Conservation (phyloP, 2,329 filamentous ascomycete species). For the Pezicula rhizophila region DNA sequence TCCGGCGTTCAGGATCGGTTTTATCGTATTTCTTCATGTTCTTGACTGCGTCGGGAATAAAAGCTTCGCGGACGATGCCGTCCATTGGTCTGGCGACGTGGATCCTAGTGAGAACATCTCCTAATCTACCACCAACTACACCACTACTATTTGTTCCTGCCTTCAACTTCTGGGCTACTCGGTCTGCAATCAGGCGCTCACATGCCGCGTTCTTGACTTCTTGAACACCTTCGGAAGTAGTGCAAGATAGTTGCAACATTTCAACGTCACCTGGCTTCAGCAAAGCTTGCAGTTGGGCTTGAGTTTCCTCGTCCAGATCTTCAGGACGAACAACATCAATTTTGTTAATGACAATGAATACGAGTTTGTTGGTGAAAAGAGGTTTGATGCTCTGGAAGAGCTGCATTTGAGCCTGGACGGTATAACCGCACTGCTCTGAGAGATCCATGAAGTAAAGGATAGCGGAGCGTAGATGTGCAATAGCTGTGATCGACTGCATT, state of each 20-base stretch:
- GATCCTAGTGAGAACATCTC: slow-evolving; percentile 87
- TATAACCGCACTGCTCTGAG: slow-evolving; percentile 94
- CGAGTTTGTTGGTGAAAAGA: slow-evolving; percentile 93
- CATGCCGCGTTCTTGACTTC: slow-evolving; percentile 92
- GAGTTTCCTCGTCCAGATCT: slow-evolving; percentile 73
- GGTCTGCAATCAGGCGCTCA: slow-evolving; percentile 84
- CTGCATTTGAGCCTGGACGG: slow-evolving; percentile 84
- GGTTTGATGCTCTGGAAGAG: slow-evolving; percentile 97
- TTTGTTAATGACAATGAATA: slow-evolving; percentile 97
- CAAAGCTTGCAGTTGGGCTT: slow-evolving; percentile 71
- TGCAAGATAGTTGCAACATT: slow-evolving; percentile 88
- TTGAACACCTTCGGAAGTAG: slow-evolving; percentile 89
- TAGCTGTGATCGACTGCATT: slow-evolving; percentile 97
- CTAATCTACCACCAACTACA: slow-evolving; percentile 71
- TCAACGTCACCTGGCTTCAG: slow-evolving; percentile 86
- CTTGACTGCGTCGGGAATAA: slow-evolving; percentile 81
- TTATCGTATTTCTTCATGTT: slow-evolving; percentile 84
- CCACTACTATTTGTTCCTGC: slow-evolving; percentile 76
- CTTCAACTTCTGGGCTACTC: slow-evolving; percentile 94
- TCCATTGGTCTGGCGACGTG: slow-evolving; percentile 94
- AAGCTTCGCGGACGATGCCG: slow-evolving; percentile 71
- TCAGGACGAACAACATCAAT: slow-evolving; percentile 87
- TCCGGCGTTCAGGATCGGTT: slow-evolving; percentile 75
- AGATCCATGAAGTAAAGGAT: slow-evolving; percentile 98
- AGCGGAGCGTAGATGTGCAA: slow-evolving; percentile 90